Conservation (phyloP, 768 basidiomycete genomes). For the Scleroderma bovista region DNA sequence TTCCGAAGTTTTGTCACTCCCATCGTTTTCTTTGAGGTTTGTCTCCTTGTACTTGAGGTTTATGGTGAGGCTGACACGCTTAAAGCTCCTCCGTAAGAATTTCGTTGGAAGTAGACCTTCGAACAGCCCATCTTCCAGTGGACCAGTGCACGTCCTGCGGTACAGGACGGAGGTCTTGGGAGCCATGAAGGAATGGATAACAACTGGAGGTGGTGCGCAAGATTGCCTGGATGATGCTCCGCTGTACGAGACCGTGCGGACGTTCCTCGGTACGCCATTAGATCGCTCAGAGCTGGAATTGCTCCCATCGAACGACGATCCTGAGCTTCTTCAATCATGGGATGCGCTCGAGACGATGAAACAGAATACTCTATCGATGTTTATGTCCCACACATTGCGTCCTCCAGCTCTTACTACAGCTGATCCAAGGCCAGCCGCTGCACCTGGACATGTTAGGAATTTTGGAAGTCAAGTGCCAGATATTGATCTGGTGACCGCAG, state of each 20-base stretch:
- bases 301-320: slow-evolving; percentile 30
- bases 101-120: slow-evolving; percentile 50
- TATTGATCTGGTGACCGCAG: slow-evolving; percentile 56
- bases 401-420: slow-evolving; percentile 37
- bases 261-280: slow-evolving; percentile 53
- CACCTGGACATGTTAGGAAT: slow-evolving; percentile 7
- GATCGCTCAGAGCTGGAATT: slow-evolving; percentile 47
- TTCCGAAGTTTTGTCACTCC: slow-evolving; percentile 82
- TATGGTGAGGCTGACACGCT: slow-evolving; percentile 1
- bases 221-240: slow-evolving; percentile 70
- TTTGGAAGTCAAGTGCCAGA: slow-evolving; percentile 49
- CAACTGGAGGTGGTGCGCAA: slow-evolving; percentile 67
- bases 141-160: slow-evolving; percentile 42
- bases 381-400: slow-evolving; percentile 55
- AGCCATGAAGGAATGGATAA: slow-evolving; percentile 67
- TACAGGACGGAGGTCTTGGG: slow-evolving; percentile 60
- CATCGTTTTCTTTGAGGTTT: slow-evolving; percentile 78
- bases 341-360: slow-evolving; percentile 39
- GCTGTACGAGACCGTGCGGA: slow-evolving; percentile 50
- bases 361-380: slow-evolving; percentile 37
- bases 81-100: slow-evolving; percentile 69
- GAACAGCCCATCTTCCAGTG: slow-evolving; percentile 35
- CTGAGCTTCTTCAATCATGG: slow-evolving; percentile 44
- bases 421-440: slow-evolving; percentile 16
- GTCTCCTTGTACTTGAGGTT: slow-evolving; percentile 10